These are phyloP conservation scores for Mucor indicus DNA, from an alignment of 371 early-diverging fungal species.

Conservation along the genomic window DNA sequence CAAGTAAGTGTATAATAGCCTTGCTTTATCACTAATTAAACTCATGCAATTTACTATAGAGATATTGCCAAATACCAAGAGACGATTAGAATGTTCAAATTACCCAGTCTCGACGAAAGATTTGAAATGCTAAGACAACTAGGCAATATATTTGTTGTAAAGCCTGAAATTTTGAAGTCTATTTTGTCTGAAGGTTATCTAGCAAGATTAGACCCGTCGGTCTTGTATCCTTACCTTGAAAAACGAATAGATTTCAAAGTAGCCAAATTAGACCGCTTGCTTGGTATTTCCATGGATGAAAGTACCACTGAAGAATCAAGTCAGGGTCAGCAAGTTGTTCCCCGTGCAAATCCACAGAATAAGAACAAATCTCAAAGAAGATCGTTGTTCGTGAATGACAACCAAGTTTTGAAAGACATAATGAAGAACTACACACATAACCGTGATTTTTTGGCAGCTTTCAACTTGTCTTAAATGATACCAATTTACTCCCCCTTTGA, in stretches of 20 bases:
- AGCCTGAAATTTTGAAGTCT: slow-evolving; percentile 84
- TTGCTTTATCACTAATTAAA: no score
- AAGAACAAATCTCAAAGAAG: slow-evolving; percentile 27
- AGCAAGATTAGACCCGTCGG: slow-evolving; percentile 71
- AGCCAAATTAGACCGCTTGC: slow-evolving; percentile 59
- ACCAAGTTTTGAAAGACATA: slow-evolving; percentile 43
- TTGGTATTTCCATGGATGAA: slow-evolving; percentile 45
- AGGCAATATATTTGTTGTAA: slow-evolving; percentile 87
- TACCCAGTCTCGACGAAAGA: slow-evolving; percentile 73
- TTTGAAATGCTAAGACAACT: slow-evolving; percentile 92
- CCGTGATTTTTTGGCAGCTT: slow-evolving; percentile 40
- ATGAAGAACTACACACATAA: slow-evolving; percentile 36
- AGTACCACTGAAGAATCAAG: slow-evolving; percentile 14
- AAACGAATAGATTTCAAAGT: slow-evolving; percentile 85
- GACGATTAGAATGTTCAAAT: slow-evolving; percentile 70
- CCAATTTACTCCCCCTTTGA: neutral
- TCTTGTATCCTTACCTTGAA: slow-evolving; percentile 81
- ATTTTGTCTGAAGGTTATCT: slow-evolving; percentile 82
- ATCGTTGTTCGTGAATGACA: slow-evolving; percentile 49
- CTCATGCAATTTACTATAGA: slow-evolving; percentile 34
- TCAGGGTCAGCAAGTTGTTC: neutral
- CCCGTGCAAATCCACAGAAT: neutral
- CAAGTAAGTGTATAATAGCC: no score
- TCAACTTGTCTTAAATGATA: slow-evolving; percentile 20
- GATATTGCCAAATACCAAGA: slow-evolving; percentile 94